Evolutionary conservation across 2,329 filamentous ascomycete species (phyloP).

Genomic region (Calonectria pseudoreteaudii): DNA sequence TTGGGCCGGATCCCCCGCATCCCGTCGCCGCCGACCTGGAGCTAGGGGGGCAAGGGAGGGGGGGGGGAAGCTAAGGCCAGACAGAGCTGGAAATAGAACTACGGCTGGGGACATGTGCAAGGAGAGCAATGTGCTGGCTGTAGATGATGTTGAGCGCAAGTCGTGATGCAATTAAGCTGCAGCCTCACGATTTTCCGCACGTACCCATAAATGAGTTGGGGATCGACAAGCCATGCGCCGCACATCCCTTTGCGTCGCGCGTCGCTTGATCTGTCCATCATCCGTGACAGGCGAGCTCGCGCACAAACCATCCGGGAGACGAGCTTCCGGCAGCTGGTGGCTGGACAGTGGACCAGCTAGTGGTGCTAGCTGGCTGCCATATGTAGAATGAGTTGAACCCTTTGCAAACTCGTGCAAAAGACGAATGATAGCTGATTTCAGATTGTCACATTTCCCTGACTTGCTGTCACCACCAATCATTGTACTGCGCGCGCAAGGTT

Average conservation of each 20-base stretch:
- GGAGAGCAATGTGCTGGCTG: neutral
- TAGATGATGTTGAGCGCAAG: neutral
- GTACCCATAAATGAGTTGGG: neutral
- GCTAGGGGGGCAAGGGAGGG: neutral
- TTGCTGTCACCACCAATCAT: neutral
- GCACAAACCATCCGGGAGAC: neutral
- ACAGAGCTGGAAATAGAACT: neutral
- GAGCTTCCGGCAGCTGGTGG: neutral
- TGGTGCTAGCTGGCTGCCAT: neutral
- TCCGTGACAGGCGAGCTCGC: neutral
- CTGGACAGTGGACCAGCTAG: neutral
- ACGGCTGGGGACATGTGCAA: neutral
- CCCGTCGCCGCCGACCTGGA: neutral
- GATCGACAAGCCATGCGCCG: neutral
- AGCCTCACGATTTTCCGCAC: neutral
- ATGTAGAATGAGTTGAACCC: neutral
- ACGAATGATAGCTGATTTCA: no score
- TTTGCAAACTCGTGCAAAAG: neutral
- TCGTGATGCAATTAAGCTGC: neutral
- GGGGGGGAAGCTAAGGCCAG: neutral
- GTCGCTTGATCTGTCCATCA: neutral
- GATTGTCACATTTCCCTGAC: neutral
- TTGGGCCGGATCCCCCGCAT: neutral
- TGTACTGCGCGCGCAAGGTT: neutral
- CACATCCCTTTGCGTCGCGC: neutral